Evolutionary conservation across 371 early-diverging fungal species (phyloP).

Genomic region (Mucor piriformis): DNA sequence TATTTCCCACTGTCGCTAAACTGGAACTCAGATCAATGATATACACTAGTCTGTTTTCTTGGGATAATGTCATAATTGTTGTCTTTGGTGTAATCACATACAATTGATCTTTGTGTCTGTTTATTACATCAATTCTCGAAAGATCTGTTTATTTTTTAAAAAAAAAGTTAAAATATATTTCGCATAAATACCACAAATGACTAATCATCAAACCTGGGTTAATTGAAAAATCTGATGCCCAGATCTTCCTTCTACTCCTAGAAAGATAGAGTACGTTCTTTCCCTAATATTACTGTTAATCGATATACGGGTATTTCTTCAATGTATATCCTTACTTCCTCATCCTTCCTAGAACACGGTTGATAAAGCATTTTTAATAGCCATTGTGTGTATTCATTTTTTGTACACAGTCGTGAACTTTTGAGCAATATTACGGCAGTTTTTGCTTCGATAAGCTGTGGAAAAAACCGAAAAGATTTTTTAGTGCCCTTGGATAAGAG

Average conservation of each 20-base stretch:
- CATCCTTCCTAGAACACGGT: conserved; percentile 35
- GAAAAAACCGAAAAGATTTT: background rate
- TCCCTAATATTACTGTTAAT: conserved; percentile 12
- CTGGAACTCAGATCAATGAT: conserved; percentile 78
- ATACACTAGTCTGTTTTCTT: conserved; percentile 70
- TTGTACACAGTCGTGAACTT: conserved; percentile 38
- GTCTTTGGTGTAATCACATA: conserved; percentile 69
- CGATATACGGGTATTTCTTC: background rate
- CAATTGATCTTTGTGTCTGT: conserved; percentile 23
- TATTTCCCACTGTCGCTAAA: conserved; percentile 70
- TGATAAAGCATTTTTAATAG: conserved; percentile 46
- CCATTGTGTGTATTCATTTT: conserved; percentile 56
- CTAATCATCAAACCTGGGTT: conserved; percentile 21
- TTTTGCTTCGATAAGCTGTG: conserved; percentile 46
- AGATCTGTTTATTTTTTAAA: conserved; percentile 10
- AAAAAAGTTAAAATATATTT: background rate
- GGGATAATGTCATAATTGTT: conserved; percentile 59
- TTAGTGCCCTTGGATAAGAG: background rate
- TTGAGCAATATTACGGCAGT: conserved; percentile 46
- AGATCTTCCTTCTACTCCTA: conserved; percentile 39
- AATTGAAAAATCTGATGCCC: conserved; percentile 37
- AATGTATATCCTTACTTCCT: conserved; percentile 28
- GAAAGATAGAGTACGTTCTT: conserved; percentile 46
- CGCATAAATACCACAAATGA: background rate
- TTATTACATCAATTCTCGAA: background rate